Evolutionary conservation across 192 early-diverging fungal genomes (phyloP), one percentile per base, ranked within the genome.

Genomic region (Endogone sp.): DNA sequence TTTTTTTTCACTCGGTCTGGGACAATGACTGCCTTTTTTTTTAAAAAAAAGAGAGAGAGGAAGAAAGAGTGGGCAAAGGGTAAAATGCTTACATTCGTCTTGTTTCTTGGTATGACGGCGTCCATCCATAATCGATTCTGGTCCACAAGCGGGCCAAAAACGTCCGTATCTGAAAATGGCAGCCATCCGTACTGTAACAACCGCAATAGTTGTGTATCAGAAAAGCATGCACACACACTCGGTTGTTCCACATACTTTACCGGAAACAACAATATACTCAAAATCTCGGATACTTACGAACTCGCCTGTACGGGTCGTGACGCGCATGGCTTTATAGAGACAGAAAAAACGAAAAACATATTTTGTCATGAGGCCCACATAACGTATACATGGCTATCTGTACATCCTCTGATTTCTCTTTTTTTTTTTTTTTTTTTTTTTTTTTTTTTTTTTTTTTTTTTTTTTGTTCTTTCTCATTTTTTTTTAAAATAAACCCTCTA

Each of bases 161-260:
- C 29, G 4, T 63, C 64, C 2, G 77, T 79, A 11, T 71, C 69
- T 24, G 70, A 54, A 69, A 79, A 79, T 16, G 77, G 77, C 1
- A 75, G 65, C 77, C 77, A 79, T 21, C 77, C 77, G 37, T 62
- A 71, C 74, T 75, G 67, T 11, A 32, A 11, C 27, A 67, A 57
- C 64, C 3, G 21, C 26, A 2, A 6, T 56, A 64, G 6, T 16
- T 49, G 37, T 11, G 37, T 16, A 49, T 49, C 9, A 49, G 37
- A 49, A 49, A 49, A 49, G 37, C 6, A 49, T 16, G 16, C 37
- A 49, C 37, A 49, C 6, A 49, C 37, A 16, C 37, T 49, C n/a
- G n/a, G n/a, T n/a, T n/a, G n/a, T n/a, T n/a, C n/a, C n/a, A n/a
- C n/a, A n/a, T n/a, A n/a, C n/a, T n/a, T n/a, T n/a, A n/a, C n/a